Evolutionary conservation across 2,329 filamentous ascomycete genomes (phyloP), one percentile per base, ranked within the genome.

Genomic region (Blastomyces gilchristii): DNA sequence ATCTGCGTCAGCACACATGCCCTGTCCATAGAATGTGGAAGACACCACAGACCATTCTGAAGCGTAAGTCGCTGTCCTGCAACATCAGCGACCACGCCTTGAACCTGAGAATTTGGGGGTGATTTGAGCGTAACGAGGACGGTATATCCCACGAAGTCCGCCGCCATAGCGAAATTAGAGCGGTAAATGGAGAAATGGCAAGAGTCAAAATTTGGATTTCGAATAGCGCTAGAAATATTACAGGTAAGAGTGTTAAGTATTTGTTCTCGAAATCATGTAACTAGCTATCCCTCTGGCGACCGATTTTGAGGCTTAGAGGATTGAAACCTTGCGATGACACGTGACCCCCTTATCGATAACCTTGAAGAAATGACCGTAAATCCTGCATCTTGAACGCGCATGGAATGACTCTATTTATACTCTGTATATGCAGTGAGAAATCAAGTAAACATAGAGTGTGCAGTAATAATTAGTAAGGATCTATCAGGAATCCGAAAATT

Each of bases 91-190:
- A 95, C 88, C 28, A 84, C 83, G 60, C 90, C 90, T 65, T 85
- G 85, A 59, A 93, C 78, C 69, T 84, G 80, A 52, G 83, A 83
- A 65, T 84, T 83, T 2, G 83, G 81, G 61, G 88, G 87, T 64
- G 85, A 80, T 69, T 82, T 83, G 67, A 94, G 81, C 45, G 87
- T 87, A 70, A 94, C 86, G 65, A 85, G 78, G 76, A 94, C 90
- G 65, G 87, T 85, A 74, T 90, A 83, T 65, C 90, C 90, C 70
- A 90, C 85, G 73, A 93, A 91, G 71, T 85, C 81, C 64, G 81
- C 80, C 58, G 87, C 85, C 86, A 89, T 89, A 68, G 64, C 76
- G 66, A 66, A 61, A 58, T 22, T 49, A n/a, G 25, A 49, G 58
- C 11, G 18, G 28, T 3, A 59, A 16, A 49, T 37, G 6, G 31